Evolutionary conservation across 192 early-diverging fungal genomes (phyloP).

Genomic region (Entomortierella beljakovae): DNA sequence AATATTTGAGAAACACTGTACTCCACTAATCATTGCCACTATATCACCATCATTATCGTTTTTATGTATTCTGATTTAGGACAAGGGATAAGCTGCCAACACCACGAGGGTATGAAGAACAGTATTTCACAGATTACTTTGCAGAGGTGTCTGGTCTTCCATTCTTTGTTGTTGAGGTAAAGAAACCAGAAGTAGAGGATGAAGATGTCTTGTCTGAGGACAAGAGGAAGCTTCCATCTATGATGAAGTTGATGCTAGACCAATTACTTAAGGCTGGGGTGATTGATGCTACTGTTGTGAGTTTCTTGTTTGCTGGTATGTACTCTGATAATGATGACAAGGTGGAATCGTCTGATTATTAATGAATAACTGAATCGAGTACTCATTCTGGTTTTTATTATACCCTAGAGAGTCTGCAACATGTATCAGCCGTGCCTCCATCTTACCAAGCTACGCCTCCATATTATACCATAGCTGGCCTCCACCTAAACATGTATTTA

Average conservation of each 20-base stretch:
- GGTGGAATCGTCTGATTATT: no score
- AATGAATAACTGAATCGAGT: no score
- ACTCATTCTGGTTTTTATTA: no score
- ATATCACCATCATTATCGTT: no score
- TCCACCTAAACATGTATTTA: no score
- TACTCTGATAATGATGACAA: no score
- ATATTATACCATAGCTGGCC: no score
- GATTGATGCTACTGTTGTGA: background rate
- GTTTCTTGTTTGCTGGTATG: background rate
- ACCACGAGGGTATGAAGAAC: slow-evolving; percentile 1
- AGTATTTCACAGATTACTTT: background rate
- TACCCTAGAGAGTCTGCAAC: no score
- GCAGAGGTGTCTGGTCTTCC: slow-evolving; percentile 3
- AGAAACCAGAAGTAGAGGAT: background rate
- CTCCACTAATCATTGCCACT: no score
- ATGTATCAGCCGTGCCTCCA: no score
- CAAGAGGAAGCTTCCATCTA: background rate
- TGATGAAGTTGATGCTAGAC: slow-evolving; percentile 11
- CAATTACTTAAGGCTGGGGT: background rate
- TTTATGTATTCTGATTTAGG: background rate
- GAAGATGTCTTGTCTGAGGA: background rate
- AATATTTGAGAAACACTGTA: no score
- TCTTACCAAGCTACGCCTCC: no score
- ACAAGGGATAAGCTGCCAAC: background rate
- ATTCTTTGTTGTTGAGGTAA: slow-evolving; percentile 8